A percentile compares a stretch with the other conserved stretches of the same genome.
Conservation (phyloP, 306 rosid genomes). For the Gynostemma pentaphyllum region DNA sequence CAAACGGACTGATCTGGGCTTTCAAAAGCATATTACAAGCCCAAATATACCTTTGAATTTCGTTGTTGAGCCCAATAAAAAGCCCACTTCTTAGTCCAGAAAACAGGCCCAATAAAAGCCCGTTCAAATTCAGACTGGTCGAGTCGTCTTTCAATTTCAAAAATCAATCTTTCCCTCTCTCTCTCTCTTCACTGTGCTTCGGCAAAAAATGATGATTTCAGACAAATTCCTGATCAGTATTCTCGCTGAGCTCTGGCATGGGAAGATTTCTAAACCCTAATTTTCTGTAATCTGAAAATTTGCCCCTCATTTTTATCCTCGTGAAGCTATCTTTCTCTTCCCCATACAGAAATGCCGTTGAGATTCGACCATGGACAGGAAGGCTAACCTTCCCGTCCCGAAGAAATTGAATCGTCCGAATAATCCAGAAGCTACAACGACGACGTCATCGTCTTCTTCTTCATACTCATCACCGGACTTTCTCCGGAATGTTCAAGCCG, state of each 20-base stretch:
- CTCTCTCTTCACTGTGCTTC: not conserved
- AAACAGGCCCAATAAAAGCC: not conserved
- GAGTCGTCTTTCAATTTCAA: constrained; percentile 2
- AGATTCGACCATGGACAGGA: constrained; percentile 73
- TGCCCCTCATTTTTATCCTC: not conserved
- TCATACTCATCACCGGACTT: constrained; percentile 53
- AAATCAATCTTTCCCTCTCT: not conserved
- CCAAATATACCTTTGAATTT: no score
- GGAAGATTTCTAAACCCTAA: not conserved
- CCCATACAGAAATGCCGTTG: constrained; percentile 44
- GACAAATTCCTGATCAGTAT: not conserved
- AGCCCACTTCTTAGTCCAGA: not conserved
- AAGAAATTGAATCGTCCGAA: constrained; percentile 22
- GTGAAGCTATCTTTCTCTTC: not conserved
- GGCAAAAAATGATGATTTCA: not conserved
- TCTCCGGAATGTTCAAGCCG: constrained; percentile 41
- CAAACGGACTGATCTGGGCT: no score
- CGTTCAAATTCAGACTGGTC: not conserved
- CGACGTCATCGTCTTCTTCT: constrained; percentile 31
- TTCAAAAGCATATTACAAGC: no score
- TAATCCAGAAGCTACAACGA: constrained; percentile 26
- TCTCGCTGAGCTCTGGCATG: not conserved
- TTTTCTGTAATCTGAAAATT: not conserved
- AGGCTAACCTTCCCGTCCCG: constrained; percentile 53
- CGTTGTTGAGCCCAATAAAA: no score